Evolutionary conservation across 2,329 filamentous ascomycete genomes (phyloP).

Genomic region (Sarocladiaceae sp.): DNA sequence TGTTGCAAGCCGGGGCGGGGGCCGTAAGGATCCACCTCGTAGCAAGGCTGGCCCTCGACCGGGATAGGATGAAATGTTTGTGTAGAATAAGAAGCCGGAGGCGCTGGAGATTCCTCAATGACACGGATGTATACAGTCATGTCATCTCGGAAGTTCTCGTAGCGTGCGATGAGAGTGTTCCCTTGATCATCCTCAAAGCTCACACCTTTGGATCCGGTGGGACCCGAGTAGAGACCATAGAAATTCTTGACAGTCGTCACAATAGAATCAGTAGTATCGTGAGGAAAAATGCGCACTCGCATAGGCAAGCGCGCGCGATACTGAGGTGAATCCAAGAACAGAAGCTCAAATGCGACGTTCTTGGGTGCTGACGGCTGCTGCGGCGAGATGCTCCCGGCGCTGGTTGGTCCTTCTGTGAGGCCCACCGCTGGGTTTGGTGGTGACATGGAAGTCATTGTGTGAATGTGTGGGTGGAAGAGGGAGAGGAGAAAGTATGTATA

Average conservation of each 20-base stretch:
- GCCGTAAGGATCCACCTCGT: constrained; percentile 50
- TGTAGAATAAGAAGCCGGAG: constrained; percentile 44
- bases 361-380: constrained; percentile 53
- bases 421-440: constrained; percentile 32
- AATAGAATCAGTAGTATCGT: constrained; percentile 96
- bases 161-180: constrained; percentile 88
- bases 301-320: constrained; percentile 74
- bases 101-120: constrained; percentile 54
- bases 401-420: constrained; percentile 30
- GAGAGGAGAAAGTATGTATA: background rate
- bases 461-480: constrained; percentile 12
- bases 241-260: constrained; percentile 99
- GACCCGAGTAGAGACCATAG: constrained; percentile 85
- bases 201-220: constrained; percentile 68
- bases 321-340: constrained; percentile 64
- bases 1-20: constrained; percentile 33
- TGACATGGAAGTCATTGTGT: constrained; percentile 44
- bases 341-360: constrained; percentile 74
- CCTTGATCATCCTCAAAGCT: constrained; percentile 91
- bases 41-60: constrained; percentile 44
- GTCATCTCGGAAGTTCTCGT: constrained; percentile 90
- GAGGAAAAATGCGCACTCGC: constrained; percentile 85
- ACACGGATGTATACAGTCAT: constrained; percentile 93
- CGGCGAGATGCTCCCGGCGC: constrained; percentile 42
- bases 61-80: constrained; percentile 49